Base-by-base conservation (phyloP, 2,329 filamentous ascomycete genomes). In the Talaromyces marneffei region DNA sequence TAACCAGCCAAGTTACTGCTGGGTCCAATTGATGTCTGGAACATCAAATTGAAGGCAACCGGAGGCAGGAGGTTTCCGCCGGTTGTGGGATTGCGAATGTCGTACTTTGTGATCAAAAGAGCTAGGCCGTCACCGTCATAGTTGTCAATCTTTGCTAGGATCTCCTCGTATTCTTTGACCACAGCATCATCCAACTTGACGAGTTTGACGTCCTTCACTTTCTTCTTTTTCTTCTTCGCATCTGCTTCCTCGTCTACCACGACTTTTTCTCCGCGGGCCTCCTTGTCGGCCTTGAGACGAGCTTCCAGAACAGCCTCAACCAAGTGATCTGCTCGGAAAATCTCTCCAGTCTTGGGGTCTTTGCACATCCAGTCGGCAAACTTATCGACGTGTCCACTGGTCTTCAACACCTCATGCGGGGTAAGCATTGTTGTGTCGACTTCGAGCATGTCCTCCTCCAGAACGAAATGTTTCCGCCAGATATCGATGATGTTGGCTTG, bases 291-390 rank as follows among this genome's bases (percentile, higher is more conserved):
- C 77, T 92, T 93, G 64, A 99, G 79, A 40, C 94, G 85, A 53
- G 85, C 81, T 80, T 97, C 92, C 57, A 99, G 85, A 39, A 97
- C 87, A 70, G 96, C 91, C 82, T 97, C 92, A 67, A 99, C 92
- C 70, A 97, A 85, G 80, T 99, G 94, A 74, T 99, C 94, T 62
- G 94, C 92, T 68, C 94, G 87, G 74, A 99, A 87, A 72, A 97
- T 96, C 77, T 99, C 94, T 74, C 94, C 94, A 70, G 89, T 96
- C 83, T 96, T 95, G 65, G 93, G 91, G 77, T 99, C 94, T 78
- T 96, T 96, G 87, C 91, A 96, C 92, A 97, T 97, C 91, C 90
- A 97, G 77, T 97, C 93, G 77, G 91, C 90, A 72, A 97, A 97
- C 78, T 96, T 96, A 77, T 97, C 93, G 66, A 97, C 94, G 79